Conservation (phyloP, 139 green algal genomes). For the Desmodesmus armatus region DNA sequence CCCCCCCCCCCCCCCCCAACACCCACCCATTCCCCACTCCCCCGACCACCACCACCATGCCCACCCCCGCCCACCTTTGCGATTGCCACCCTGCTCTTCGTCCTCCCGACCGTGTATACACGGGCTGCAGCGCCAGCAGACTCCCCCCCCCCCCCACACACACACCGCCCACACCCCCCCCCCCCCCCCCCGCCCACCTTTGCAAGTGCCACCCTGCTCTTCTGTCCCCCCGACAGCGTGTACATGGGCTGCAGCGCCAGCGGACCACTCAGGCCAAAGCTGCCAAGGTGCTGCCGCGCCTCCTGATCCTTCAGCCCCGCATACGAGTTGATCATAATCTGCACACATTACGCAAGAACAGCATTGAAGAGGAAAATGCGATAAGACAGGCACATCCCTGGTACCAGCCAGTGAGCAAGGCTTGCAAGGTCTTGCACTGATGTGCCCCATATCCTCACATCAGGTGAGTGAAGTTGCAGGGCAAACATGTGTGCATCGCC, state of each 20-base stretch:
- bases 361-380: too few relatives aligned
- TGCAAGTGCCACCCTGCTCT: constrained; percentile 91
- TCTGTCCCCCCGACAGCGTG: constrained; percentile 94
- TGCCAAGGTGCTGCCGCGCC: constrained; percentile 81
- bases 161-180: background rate
- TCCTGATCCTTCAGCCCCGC: constrained; percentile 72
- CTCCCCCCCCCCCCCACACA: background rate
- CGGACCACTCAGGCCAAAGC: constrained; percentile 88
- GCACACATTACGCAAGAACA: too few relatives aligned
- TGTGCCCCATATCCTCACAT: too few relatives aligned
- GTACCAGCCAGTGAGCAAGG: too few relatives aligned
- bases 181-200: constrained; percentile 64
- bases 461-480: too few relatives aligned
- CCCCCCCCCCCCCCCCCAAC: too few relatives aligned
- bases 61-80: constrained; percentile 70
- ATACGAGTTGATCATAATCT: constrained; percentile 64
- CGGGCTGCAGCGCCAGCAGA: constrained; percentile 86
- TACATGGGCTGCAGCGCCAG: constrained; percentile 95
- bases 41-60: too few relatives aligned
- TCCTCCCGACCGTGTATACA: constrained; percentile 94
- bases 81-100: constrained; percentile 94
- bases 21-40: too few relatives aligned
- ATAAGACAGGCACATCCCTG: too few relatives aligned
- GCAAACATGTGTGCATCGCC: too few relatives aligned
- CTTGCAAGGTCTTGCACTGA: too few relatives aligned